phyloP scores from a whole-genome alignment of 768 basidiomycete genomes.

The Leccinum fibrillosum region DNA sequence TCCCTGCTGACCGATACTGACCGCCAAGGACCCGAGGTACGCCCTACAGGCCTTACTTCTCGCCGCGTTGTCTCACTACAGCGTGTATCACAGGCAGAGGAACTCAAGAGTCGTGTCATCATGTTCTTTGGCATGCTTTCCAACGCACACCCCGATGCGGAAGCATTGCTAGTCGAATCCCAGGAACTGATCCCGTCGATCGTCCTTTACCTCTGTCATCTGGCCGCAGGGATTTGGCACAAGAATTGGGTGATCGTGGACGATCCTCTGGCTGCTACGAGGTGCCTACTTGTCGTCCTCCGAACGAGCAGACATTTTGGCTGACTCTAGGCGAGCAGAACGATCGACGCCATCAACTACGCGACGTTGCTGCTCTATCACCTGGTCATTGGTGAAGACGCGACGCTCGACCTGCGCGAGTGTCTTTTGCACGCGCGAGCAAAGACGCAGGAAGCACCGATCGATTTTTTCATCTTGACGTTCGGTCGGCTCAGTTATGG shows the following conservation, averaged over 20 bases:
- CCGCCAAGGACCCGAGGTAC: slow-evolving; percentile 41
- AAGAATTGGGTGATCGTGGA: slow-evolving; percentile 45
- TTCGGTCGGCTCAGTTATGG: slow-evolving; percentile 74
- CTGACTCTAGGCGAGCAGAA: slow-evolving; percentile 34
- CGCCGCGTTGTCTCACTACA: not conserved
- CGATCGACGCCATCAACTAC: slow-evolving; percentile 49
- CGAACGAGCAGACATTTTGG: not conserved
- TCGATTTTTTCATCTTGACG: slow-evolving; percentile 71
- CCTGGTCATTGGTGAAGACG: slow-evolving; percentile 50
- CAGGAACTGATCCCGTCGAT: slow-evolving; percentile 62
- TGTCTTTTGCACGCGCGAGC: slow-evolving; percentile 54
- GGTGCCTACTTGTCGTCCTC: slow-evolving; percentile 10
- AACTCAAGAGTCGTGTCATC: slow-evolving; percentile 36
- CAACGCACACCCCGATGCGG: slow-evolving; percentile 36
- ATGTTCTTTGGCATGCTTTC: slow-evolving; percentile 38
- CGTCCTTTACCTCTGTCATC: slow-evolving; percentile 49
- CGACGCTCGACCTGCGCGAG: slow-evolving; percentile 50
- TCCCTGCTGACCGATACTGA: slow-evolving; percentile 43
- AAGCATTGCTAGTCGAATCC: slow-evolving; percentile 43
- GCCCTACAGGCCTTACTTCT: not conserved
- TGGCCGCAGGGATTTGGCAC: slow-evolving; percentile 64
- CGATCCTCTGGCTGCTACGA: slow-evolving; percentile 31
- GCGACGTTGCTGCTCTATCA: slow-evolving; percentile 60
- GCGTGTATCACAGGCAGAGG: slow-evolving; percentile 30
- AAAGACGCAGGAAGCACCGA: slow-evolving; percentile 57